phyloP scores from a whole-genome alignment of 2,329 filamentous ascomycete genomes.

The Talaromyces rugulosus region DNA sequence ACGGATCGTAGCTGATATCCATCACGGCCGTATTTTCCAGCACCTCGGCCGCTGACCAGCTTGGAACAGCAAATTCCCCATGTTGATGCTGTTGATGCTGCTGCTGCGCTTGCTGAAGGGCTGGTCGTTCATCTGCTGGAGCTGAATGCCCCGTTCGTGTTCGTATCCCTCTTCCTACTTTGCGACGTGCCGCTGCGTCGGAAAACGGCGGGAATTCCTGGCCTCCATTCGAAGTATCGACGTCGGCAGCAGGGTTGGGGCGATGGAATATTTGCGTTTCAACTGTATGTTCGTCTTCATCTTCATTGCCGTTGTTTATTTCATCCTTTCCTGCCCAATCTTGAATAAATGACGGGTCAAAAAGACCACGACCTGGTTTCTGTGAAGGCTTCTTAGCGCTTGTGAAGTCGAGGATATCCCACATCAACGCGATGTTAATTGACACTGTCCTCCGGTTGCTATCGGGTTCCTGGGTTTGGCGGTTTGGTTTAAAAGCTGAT shows the following conservation, averaged over 20 bases:
- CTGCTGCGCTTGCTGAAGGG: conserved; percentile 1
- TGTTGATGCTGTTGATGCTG: conserved; percentile 11
- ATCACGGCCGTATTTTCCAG: conserved; percentile 23
- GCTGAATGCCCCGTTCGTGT: conserved; percentile 4
- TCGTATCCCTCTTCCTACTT: not conserved
- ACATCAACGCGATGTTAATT: conserved; percentile 28
- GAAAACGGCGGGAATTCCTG: conserved; percentile 27
- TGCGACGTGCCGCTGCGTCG: conserved; percentile 9
- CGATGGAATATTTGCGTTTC: conserved; percentile 29
- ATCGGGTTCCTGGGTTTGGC: conserved; percentile 10
- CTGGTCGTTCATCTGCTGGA: conserved; percentile 4
- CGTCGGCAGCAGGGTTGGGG: conserved; percentile 17
- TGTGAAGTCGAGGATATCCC: conserved; percentile 27
- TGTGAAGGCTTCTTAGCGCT: conserved; percentile 10
- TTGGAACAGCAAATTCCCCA: conserved; percentile 9
- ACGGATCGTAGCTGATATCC: conserved; percentile 25
- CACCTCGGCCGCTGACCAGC: conserved; percentile 17
- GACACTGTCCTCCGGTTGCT: conserved; percentile 22
- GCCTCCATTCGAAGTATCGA: conserved; percentile 25
- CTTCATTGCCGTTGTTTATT: conserved; percentile 8
- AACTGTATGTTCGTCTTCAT: conserved; percentile 15
- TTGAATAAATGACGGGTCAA: conserved; percentile 20
- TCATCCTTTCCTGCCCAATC: not conserved
- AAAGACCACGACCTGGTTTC: conserved; percentile 17
- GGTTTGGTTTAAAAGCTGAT: conserved; percentile 21